These are phyloP conservation scores for Cercospora nicotianae DNA, from an alignment of 2,329 filamentous ascomycete genomes.

Conservation along the genomic window DNA sequence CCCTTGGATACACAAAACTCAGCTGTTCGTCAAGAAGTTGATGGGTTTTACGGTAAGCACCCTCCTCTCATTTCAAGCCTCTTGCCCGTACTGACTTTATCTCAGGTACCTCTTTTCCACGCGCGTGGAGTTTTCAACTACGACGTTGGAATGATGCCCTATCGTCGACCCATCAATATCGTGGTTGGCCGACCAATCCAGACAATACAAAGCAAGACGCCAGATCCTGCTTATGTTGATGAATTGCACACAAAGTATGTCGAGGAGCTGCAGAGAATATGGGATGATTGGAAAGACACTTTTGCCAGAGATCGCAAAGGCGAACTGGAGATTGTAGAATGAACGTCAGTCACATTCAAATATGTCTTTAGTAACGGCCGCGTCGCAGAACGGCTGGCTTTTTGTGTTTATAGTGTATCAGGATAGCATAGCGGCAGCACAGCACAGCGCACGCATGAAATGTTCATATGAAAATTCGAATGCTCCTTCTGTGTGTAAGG, in stretches of 20 bases:
- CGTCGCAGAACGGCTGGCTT: neutral
- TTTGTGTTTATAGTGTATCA: neutral
- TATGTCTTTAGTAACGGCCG: conserved; percentile 1
- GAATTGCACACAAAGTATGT: conserved; percentile 78
- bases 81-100: neutral
- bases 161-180: conserved; percentile 80
- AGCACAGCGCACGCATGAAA: neutral
- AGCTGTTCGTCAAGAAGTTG: conserved; percentile 79
- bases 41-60: conserved; percentile 92
- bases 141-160: conserved; percentile 94
- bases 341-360: neutral
- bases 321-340: conserved; percentile 68
- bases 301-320: conserved; percentile 64
- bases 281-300: conserved; percentile 75
- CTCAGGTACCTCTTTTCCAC: conserved; percentile 81
- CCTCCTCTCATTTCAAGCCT: conserved; percentile 66
- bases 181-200: conserved; percentile 82
- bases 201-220: conserved; percentile 63
- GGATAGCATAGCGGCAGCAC: neutral
- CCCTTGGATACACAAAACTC: conserved; percentile 74
- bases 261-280: conserved; percentile 69
- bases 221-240: conserved; percentile 74
- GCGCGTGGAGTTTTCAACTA: conserved; percentile 95
- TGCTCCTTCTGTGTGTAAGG: neutral
- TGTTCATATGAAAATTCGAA: neutral